Percentiles rank a stretch among this genome's conserved stretches.
phyloP scores from a whole-genome alignment of 495 filamentous ascomycete genomes.

The Collariella sp. region DNA sequence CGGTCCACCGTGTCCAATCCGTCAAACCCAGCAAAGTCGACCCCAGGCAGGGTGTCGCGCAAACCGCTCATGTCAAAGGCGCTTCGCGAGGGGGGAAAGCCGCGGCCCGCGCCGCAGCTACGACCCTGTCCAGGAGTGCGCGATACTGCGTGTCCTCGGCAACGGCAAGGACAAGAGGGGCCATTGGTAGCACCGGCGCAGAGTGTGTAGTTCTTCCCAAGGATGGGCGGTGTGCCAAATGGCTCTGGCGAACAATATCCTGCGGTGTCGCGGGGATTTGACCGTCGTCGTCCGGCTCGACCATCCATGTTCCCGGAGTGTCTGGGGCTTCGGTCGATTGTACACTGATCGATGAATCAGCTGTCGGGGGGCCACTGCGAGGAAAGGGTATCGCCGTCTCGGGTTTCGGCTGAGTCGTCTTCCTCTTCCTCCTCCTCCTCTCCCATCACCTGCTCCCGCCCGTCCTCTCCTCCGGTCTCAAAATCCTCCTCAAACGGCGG shows the following conservation, averaged over 20 bases:
- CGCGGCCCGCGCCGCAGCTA: conserved; percentile 19
- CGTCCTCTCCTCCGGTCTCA: neutral
- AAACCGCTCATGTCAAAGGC: conserved; percentile 10
- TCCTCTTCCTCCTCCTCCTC: no score
- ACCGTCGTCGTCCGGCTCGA: neutral
- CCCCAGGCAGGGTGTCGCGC: neutral
- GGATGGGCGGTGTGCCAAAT: neutral
- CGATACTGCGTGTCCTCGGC: conserved; percentile 14
- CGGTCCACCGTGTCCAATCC: conserved; percentile 6
- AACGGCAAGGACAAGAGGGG: neutral
- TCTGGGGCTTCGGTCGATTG: no score
- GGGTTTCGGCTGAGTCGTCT: no score
- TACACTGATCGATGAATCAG: no score
- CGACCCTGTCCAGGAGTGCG: conserved; percentile 24
- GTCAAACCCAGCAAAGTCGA: conserved; percentile 1
- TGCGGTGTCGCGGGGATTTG: neutral
- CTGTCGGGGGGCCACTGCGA: no score
- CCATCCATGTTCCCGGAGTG: no score
- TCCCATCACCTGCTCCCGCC: no score
- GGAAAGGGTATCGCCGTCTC: no score
- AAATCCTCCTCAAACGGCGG: neutral
- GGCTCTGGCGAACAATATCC: neutral
- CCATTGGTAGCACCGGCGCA: neutral
- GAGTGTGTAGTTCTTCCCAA: neutral
- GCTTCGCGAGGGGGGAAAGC: conserved; percentile 23